These are phyloP conservation scores for Mycena galopus DNA, from an alignment of 768 basidiomycete species.

Conservation along the genomic window DNA sequence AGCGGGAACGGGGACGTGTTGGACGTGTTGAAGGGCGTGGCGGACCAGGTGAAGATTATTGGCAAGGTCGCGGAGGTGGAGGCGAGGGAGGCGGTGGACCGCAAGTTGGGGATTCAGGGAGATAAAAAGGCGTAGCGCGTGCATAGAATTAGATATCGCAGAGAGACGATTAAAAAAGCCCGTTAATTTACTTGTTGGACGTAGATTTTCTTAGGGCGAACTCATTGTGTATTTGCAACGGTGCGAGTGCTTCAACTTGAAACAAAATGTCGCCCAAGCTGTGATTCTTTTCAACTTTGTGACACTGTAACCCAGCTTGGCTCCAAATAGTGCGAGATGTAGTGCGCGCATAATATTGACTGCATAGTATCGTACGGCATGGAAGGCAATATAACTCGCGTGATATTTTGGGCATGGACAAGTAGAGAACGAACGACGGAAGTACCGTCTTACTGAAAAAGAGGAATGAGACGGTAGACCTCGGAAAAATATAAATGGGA, in stretches of 20 bases:
- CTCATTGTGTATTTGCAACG: too few relatives aligned
- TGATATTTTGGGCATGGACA: conserved; percentile 55
- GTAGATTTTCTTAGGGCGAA: too few relatives aligned
- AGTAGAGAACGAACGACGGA: conserved; percentile 41
- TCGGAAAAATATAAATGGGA: conserved; percentile 54
- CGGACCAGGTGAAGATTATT: conserved; percentile 88
- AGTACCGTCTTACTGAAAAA: conserved; percentile 35
- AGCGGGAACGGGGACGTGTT: conserved; percentile 89
- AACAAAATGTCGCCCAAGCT: too few relatives aligned
- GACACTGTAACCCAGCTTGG: too few relatives aligned
- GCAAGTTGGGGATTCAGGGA: conserved; percentile 48
- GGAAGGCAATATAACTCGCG: conserved; percentile 46
- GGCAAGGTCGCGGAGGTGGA: conserved; percentile 86
- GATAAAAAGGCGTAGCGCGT: conserved; percentile 30
- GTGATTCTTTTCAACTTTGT: too few relatives aligned
- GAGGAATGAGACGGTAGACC: conserved; percentile 35
- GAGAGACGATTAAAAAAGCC: conserved; percentile 13
- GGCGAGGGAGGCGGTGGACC: conserved; percentile 71
- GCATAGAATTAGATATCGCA: neutral
- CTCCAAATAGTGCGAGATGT: neutral
- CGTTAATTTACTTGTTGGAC: conserved; percentile 5
- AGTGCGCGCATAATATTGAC: conserved; percentile 45
- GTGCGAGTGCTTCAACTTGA: too few relatives aligned
- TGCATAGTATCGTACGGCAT: conserved; percentile 51
- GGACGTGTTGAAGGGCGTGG: conserved; percentile 85